Evolutionary conservation across 225 moss, liverwort and hornwort species (phyloP).

Genomic region (Physcomitrium patens): DNA sequence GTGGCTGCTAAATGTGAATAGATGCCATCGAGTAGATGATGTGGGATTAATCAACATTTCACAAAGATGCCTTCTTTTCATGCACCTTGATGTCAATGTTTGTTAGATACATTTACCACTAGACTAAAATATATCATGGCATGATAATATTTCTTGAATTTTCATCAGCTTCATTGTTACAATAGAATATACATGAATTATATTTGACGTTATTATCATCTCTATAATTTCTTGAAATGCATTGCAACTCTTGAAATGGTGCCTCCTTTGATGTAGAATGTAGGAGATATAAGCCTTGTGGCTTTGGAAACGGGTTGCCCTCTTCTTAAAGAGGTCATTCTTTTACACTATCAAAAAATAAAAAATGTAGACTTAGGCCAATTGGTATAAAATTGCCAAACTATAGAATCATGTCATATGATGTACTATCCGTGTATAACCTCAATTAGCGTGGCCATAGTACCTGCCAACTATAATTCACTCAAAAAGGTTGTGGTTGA

Average conservation of each 20-base stretch:
- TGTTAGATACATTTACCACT: constrained; percentile 55
- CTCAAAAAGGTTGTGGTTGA: constrained; percentile 80
- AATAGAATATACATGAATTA: not conserved
- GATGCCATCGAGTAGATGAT: constrained; percentile 72
- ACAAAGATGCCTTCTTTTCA: constrained; percentile 65
- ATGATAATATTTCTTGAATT: not conserved
- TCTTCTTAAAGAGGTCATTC: constrained; percentile 70
- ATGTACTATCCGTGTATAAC: constrained; percentile 75
- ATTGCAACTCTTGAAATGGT: not conserved
- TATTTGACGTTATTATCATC: not conserved
- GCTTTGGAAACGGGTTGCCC: constrained; percentile 75
- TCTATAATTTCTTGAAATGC: not conserved
- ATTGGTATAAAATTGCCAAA: constrained; percentile 62
- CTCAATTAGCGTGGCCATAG: constrained; percentile 72
- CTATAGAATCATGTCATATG: constrained; percentile 74
- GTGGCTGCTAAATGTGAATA: constrained; percentile 73
- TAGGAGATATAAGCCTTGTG: constrained; percentile 66
- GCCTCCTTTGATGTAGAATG: constrained; percentile 68
- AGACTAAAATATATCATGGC: not conserved
- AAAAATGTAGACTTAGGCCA: constrained; percentile 66
- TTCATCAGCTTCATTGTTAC: not conserved
- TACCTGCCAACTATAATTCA: constrained; percentile 62
- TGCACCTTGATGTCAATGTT: constrained; percentile 72
- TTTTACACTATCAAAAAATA: constrained; percentile 69
- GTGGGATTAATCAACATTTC: constrained; percentile 68